Evolutionary conservation across 495 filamentous ascomycete species (phyloP), one percentile per base, ranked within the genome.

Genomic region (Aspergillus olivimuriae): DNA sequence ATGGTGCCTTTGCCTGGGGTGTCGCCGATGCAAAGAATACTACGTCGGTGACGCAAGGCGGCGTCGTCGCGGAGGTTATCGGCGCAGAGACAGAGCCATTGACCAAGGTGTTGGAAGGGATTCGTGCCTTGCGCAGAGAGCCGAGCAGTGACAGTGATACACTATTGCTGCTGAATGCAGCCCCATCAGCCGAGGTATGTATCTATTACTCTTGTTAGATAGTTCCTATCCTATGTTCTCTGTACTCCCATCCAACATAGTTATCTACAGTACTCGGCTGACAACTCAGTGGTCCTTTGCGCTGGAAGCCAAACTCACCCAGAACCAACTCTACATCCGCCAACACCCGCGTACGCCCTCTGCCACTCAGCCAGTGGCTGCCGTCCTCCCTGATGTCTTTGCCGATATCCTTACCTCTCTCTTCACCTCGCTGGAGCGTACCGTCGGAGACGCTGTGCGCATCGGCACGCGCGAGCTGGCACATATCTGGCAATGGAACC

Each of bases 401-500:
- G 24, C 24, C 24, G 24, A 28, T 11, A 28, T 28, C 24, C 24
- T 28, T 11, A 28, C 24, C 24, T 5, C 24, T 11, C 6, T 28
- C 24, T 6, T 28, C 24, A 11, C 24, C 24, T 28, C 24, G 6
- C 24, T 28, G 6, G 11, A 28, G 6, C 24, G 11, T 6, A 5
- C 24, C 24, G 11, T 28, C 5, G 24, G 24, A 5, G 6, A 28
- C 6, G 24, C 24, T 6, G 24, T 28, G 24, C 24, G 24, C 24
- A 28, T 28, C 11, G 24, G 24, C 24, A 28, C 5, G 24, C 24
- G 24, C 6, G 24, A 28, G 24, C 24, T 28, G 23, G 22, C 56
- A 9, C 51, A 56, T 11, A 60, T 69, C 20, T 62, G 60, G 63
- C 16, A 52, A 1, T 62, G 61, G 58, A 69, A 71, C 39, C 47